A percentile compares a stretch with the other conserved stretches of the same genome.
phyloP scores from a whole-genome alignment of 2,329 filamentous ascomycete genomes.

The Cladophialophora carrionii region DNA sequence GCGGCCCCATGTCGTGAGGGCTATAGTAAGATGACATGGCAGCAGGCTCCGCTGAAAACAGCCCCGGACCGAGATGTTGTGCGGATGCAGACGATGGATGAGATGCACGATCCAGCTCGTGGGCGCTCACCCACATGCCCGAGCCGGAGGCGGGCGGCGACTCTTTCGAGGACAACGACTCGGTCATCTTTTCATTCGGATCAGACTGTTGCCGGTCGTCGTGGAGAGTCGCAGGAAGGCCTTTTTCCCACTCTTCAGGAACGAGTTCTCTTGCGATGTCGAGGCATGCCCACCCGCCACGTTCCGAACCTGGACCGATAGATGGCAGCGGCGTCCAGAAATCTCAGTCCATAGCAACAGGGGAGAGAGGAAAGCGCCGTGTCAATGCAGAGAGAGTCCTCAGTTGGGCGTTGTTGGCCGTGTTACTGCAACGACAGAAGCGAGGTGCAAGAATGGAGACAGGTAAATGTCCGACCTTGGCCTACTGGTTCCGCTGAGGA shows the following conservation, averaged over 20 bases:
- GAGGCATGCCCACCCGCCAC: slow-evolving; percentile 25
- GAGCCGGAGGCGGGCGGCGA: slow-evolving; percentile 24
- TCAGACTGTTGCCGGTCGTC: not conserved
- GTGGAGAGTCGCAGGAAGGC: not conserved
- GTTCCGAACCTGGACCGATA: slow-evolving; percentile 14
- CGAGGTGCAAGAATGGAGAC: slow-evolving; percentile 31
- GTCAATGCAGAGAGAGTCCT: slow-evolving; percentile 1
- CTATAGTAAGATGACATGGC: slow-evolving; percentile 40
- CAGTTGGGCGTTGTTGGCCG: slow-evolving; percentile 7
- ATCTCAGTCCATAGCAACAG: slow-evolving; percentile 11
- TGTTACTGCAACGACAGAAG: slow-evolving; percentile 29
- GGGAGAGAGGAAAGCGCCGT: slow-evolving; percentile 14
- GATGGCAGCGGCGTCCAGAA: slow-evolving; percentile 9
- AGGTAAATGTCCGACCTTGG: slow-evolving; percentile 31
- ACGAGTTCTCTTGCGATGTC: slow-evolving; percentile 12
- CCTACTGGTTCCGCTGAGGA: slow-evolving; percentile 22
- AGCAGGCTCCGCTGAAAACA: slow-evolving; percentile 23
- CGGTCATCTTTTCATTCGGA: slow-evolving; percentile 23
- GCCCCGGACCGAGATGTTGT: slow-evolving; percentile 16
- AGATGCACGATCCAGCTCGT: slow-evolving; percentile 20
- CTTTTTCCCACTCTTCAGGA: slow-evolving; percentile 3
- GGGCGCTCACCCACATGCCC: slow-evolving; percentile 17
- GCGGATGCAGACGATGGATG: slow-evolving; percentile 20
- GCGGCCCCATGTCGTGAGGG: slow-evolving; percentile 48
- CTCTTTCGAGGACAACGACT: slow-evolving; percentile 18